Base-by-base conservation (phyloP, 768 basidiomycete genomes). In the Pleurotus sapidus region DNA sequence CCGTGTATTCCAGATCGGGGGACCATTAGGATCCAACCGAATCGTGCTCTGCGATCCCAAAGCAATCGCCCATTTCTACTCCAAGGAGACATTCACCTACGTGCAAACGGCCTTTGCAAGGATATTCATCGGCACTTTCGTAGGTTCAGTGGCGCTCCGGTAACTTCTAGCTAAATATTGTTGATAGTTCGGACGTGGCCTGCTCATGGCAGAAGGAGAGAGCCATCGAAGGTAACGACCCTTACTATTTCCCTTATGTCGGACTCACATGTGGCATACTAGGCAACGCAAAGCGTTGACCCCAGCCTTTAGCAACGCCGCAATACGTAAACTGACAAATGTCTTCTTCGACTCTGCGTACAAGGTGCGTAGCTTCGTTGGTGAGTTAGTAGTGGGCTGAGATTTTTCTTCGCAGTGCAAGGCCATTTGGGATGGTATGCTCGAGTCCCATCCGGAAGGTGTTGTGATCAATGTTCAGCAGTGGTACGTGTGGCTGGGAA, bases 331-430 rank as follows among this genome's bases (percentile, higher is more conserved):
- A 25, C 63, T 82, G 6, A 77, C 74, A 0, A 63, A 71, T 1
- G 72, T 83, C 2, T 84, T 83, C 65, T 80, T 74, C 55, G 81
- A 83, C 58, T 76, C 79, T 0, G 72, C 74, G 1, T 77, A 83
- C 63, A 80, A 81, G 74, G 83, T 79, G 38, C 3, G 43, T 53
- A 14, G 6, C 9, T 43, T 7, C 15, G 17, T 56, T n/a, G 42
- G 1, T 17, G 2, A 45, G 9, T 17, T 3, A 3, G 7, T 14
- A 45, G 15, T 30, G 27, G 4, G 8, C 27, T 30, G 27, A 6
- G 27, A 30, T 8, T 30, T 30, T 7, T 7, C 27, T 14, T 43
- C 37, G 7, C 27, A 77, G 76, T 62, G 75, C 56, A 77, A 74
- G 69, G 53, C 56, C 6, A 45, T 51, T 20, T 72, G 71, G 69